Percentiles rank a stretch among this genome's conserved stretches.
Conservation (phyloP, 2,329 filamentous ascomycete species). For the Neofusicoccum umdonicola region DNA sequence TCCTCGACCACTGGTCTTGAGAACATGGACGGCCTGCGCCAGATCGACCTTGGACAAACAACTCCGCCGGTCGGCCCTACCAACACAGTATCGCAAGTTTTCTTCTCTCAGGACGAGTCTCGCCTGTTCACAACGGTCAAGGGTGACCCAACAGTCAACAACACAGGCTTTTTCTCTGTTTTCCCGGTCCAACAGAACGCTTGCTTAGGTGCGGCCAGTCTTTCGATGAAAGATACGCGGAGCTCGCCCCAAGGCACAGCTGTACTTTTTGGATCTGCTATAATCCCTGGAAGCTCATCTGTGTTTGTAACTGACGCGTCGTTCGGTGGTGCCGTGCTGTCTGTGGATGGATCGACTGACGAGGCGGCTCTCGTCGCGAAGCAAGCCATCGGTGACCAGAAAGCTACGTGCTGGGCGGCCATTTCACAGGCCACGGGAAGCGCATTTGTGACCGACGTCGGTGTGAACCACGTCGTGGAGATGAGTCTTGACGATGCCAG, state of each 20-base stretch:
- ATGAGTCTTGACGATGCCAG: conserved; percentile 51
- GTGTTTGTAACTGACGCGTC: conserved; percentile 59
- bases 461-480: conserved; percentile 54
- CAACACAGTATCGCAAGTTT: conserved; percentile 60
- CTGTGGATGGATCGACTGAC: conserved; percentile 34
- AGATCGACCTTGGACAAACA: conserved; percentile 53
- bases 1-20: conserved; percentile 27
- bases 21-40: conserved; percentile 33
- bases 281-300: conserved; percentile 44
- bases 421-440: conserved; percentile 49
- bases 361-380: conserved; percentile 35
- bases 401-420: conserved; percentile 58
- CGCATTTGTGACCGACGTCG: conserved; percentile 60
- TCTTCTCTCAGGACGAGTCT: conserved; percentile 57
- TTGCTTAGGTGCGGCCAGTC: not conserved
- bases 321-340: conserved; percentile 55
- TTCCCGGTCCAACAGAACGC: conserved; percentile 44
- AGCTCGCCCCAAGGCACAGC: conserved; percentile 55
- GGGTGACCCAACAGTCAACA: conserved; percentile 55
- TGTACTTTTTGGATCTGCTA: conserved; percentile 55
- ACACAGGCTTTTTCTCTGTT: conserved; percentile 55
- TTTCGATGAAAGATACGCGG: conserved; percentile 26
- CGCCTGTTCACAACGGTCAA: conserved; percentile 59
- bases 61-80: conserved; percentile 58
- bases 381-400: conserved; percentile 50